Evolutionary conservation across 2,329 filamentous ascomycete genomes (phyloP), one percentile per base, ranked within the genome.

Genomic region (Colletotrichum sojae): DNA sequence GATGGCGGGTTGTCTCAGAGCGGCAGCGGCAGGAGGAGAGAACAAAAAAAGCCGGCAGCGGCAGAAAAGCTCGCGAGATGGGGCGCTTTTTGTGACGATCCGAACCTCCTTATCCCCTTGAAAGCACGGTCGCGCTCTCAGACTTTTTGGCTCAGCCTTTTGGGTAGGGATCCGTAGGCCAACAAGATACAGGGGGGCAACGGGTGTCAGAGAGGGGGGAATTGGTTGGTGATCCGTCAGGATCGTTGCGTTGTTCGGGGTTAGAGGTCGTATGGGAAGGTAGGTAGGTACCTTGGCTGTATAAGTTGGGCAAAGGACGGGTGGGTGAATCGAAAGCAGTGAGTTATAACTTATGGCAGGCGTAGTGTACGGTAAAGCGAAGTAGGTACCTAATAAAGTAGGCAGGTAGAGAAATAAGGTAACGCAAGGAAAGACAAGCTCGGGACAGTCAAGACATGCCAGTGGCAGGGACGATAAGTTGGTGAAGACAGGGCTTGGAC

Each of bases 11-110:
- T 51, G 66, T 66, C 39, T 31, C 25, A 25, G 27, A 10, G 36
- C 46, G 13, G 40, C 60, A 58, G 62, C 52, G 49, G 45, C 39
- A 48, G 52, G 22, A 18, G 25, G 51, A 56, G n/a, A 60, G 55
- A 43, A 69, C 54, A 66, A 25, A 27, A 60, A 39, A 46, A 18
- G n/a, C 46, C n/a, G 18, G 20, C 46, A 12, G n/a, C 46, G 46
- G 18, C 31, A 52, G 43, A 39, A 59, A 22, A 53, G 40, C 40
- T 59, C 49, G 55, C 51, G 54, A 69, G 55, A 61, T 48, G 67
- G 61, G 63, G 67, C 40, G 57, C 67, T 56, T 69, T 69, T 69
- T 69, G 67, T 60, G 63, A 66, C 62, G 67, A 45, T 69, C 43
- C 46, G 67, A 69, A 51, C 62, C 54, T 66, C 63, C 49, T 51